Conservation (phyloP, 345 rosid species). For the Eucalyptus erythrocorys region DNA sequence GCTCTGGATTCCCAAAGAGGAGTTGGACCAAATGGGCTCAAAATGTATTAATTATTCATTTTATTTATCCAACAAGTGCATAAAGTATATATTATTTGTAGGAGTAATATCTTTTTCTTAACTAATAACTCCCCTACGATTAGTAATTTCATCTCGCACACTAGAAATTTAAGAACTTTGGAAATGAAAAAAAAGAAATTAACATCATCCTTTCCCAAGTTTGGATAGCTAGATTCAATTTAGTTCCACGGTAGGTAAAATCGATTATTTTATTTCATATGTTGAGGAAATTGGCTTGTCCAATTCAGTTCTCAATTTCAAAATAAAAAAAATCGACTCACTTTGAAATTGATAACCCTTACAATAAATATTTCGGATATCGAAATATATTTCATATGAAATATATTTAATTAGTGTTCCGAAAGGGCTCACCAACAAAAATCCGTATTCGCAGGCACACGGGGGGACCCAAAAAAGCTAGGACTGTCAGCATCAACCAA, state of each 20-base stretch:
- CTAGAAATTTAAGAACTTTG: too few relatives aligned
- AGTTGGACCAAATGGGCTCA: fast-evolving
- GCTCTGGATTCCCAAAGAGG: fast-evolving
- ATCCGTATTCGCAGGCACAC: background rate
- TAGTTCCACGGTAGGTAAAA: fast-evolving
- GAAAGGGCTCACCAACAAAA: background rate
- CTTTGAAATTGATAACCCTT: fast-evolving
- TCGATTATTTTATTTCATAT: fast-evolving
- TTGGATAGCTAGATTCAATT: fast-evolving
- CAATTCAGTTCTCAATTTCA: too few relatives aligned
- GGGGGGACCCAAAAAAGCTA: background rate
- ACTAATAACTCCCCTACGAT: fast-evolving
- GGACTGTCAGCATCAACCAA: background rate
- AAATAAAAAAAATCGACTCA: fast-evolving
- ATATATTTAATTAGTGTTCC: background rate
- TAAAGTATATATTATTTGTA: too few relatives aligned
- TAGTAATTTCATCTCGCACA: background rate
- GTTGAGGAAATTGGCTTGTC: fast-evolving
- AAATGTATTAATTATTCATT: too few relatives aligned
- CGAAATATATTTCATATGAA: fast-evolving
- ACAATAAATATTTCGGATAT: too few relatives aligned
- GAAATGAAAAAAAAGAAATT: background rate
- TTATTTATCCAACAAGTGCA: background rate
- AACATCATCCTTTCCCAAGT: background rate
- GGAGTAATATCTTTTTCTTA: too few relatives aligned